Percentiles rank a stretch among this genome's conserved stretches.
These are phyloP conservation scores for Bombardia bombarda DNA, from an alignment of 495 filamentous ascomycete genomes.

Conservation along the genomic window DNA sequence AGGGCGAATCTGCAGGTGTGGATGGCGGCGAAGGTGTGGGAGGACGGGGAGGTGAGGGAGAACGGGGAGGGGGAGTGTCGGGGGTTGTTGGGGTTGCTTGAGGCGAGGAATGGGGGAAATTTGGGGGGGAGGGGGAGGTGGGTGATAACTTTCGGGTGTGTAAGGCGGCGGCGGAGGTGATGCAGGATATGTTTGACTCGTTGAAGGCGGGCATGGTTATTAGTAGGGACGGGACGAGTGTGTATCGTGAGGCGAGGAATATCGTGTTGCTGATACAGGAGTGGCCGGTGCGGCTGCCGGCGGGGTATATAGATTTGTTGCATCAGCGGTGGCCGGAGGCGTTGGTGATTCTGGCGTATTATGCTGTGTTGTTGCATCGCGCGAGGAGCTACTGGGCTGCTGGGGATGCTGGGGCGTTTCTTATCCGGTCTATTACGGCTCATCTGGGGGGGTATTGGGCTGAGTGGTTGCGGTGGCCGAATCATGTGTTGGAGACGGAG, in stretches of 20 bases:
- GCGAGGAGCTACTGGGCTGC: slow-evolving; percentile 29
- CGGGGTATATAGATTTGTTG: slow-evolving; percentile 26
- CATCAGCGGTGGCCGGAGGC: slow-evolving; percentile 28
- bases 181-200: slow-evolving; percentile 6
- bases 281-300: slow-evolving; percentile 26
- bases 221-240: background rate
- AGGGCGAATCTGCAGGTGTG: background rate
- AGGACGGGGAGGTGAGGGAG: too few species aligned
- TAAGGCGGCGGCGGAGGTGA: background rate
- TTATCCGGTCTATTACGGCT: slow-evolving; percentile 5
- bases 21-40: background rate
- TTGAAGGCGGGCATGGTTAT: background rate
- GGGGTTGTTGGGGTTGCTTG: too few species aligned
- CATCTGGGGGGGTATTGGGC: slow-evolving; percentile 9
- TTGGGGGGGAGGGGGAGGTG: too few species aligned
- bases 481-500: background rate
- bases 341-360: slow-evolving; percentile 36
- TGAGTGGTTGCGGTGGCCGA: slow-evolving; percentile 8
- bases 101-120: too few species aligned
- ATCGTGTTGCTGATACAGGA: slow-evolving; percentile 7
- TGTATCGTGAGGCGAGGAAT: background rate
- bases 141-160: too few species aligned
- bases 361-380: slow-evolving; percentile 27
- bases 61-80: too few species aligned
- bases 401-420: slow-evolving; percentile 23